phyloP scores from a whole-genome alignment of 345 rosid genomes.

The Eucalyptus regnans region DNA sequence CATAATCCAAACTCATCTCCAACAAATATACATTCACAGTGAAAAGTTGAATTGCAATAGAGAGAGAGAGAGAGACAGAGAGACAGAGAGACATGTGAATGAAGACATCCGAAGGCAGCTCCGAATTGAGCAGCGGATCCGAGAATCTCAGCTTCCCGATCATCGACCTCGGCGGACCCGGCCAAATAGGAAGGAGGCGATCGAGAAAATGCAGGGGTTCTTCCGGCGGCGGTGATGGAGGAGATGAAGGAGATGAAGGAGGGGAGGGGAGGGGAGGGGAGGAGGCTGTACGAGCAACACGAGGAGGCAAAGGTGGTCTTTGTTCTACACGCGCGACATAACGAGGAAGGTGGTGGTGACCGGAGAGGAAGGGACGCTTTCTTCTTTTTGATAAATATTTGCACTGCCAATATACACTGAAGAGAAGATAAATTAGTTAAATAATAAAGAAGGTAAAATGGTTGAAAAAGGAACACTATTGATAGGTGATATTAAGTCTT shows the following conservation, averaged over 20 bases:
- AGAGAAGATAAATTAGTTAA: not conserved
- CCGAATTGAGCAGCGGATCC: too few species aligned
- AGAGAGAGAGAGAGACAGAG: too few species aligned
- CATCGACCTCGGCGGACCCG: too few species aligned
- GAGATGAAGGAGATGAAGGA: too few species aligned
- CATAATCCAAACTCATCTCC: not conserved
- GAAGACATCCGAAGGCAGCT: too few species aligned
- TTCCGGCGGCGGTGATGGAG: too few species aligned
- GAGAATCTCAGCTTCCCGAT: too few species aligned
- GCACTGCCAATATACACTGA: not conserved
- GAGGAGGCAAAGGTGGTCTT: constrained; percentile 6
- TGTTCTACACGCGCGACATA: not conserved
- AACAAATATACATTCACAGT: not conserved
- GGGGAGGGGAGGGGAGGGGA: not conserved
- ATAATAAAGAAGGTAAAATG: fast-evolving
- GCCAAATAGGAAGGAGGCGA: too few species aligned
- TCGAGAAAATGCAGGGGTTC: too few species aligned
- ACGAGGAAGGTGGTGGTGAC: constrained; percentile 3
- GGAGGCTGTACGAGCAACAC: constrained; percentile 20
- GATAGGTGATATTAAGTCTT: not conserved
- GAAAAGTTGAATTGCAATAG: not conserved
- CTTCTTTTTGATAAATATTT: not conserved
- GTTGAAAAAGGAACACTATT: fast-evolving
- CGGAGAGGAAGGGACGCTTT: constrained; percentile 46
- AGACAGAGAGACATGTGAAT: too few species aligned